Evolutionary conservation across 495 filamentous ascomycete genomes (phyloP).

Genomic region (Lophiotrema nucula): DNA sequence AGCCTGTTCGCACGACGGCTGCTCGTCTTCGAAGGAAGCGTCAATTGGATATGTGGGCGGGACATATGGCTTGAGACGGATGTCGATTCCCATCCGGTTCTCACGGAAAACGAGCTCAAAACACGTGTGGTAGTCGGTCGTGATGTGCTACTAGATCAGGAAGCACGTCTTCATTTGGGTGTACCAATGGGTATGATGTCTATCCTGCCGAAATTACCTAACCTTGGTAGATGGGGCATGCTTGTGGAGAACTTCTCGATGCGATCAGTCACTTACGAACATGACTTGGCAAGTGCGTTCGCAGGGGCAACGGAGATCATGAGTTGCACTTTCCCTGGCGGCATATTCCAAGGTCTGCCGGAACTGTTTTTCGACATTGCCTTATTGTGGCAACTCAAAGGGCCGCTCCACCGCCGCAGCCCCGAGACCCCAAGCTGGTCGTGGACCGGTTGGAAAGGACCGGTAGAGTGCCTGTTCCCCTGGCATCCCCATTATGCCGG

Average conservation of each 20-base stretch:
- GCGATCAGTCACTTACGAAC: not conserved
- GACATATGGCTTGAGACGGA: not conserved
- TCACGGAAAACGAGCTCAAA: not conserved
- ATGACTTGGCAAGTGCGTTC: not conserved
- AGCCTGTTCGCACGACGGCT: not conserved
- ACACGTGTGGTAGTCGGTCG: too few relatives aligned
- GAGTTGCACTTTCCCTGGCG: not conserved
- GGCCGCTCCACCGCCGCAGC: not conserved
- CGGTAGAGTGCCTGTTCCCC: not conserved
- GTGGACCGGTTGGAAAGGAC: not conserved
- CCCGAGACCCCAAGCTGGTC: not conserved
- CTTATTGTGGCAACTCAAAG: not conserved
- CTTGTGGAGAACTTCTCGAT: not conserved
- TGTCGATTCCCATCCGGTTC: not conserved
- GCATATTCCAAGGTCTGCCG: not conserved
- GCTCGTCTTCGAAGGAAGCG: not conserved
- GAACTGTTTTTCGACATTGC: slow-evolving; percentile 1
- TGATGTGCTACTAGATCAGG: not conserved
- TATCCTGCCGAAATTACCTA: not conserved
- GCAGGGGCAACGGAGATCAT: not conserved
- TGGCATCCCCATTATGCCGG: not conserved
- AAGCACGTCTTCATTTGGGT: not conserved
- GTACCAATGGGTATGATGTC: not conserved
- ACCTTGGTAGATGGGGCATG: not conserved
- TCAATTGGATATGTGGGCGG: not conserved